Evolutionary conservation across 345 rosid genomes (phyloP).

Genomic region (Ceriops zippeliana): DNA sequence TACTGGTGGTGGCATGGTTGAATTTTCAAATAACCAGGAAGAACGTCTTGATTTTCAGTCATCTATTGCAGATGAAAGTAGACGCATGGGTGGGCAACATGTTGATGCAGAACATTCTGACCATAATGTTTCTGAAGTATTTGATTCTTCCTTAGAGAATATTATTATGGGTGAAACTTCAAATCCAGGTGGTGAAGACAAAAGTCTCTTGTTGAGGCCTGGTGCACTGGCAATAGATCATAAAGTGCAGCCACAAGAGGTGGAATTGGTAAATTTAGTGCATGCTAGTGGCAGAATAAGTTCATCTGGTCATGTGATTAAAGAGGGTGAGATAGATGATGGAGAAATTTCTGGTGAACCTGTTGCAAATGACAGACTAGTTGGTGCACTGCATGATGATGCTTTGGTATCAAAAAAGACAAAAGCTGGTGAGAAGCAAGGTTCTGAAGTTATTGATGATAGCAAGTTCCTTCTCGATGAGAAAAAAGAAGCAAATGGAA

Average conservation of each 20-base stretch:
- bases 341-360: conserved; percentile 53
- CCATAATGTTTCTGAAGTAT: conserved; percentile 15
- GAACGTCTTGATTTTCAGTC: conserved; percentile 22
- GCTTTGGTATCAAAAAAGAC: conserved; percentile 21
- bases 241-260: conserved; percentile 33
- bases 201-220: conserved; percentile 8
- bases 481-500: conserved; percentile 17
- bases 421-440: conserved; percentile 28
- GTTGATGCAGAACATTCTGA: conserved; percentile 20
- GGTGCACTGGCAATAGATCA: conserved; percentile 7
- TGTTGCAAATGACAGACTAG: conserved; percentile 12
- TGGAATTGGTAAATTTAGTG: conserved; percentile 31
- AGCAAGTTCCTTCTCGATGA: conserved; percentile 16
- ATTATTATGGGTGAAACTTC: conserved; percentile 21
- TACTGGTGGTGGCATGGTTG: conserved; percentile 18
- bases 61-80: conserved; percentile 20
- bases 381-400: conserved; percentile 28
- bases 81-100: conserved; percentile 16
- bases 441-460: conserved; percentile 19
- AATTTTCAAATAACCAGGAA: conserved; percentile 16
- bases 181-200: conserved; percentile 19
- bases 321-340: conserved; percentile 50
- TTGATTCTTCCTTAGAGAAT: conserved; percentile 12
- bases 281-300: conserved; percentile 14
- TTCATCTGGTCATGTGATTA: conserved; percentile 23